Evolutionary conservation across 1,284 basidiomycete genomes (phyloP), one percentile per base, ranked within the genome.

Genomic region (Boletus sp.): DNA sequence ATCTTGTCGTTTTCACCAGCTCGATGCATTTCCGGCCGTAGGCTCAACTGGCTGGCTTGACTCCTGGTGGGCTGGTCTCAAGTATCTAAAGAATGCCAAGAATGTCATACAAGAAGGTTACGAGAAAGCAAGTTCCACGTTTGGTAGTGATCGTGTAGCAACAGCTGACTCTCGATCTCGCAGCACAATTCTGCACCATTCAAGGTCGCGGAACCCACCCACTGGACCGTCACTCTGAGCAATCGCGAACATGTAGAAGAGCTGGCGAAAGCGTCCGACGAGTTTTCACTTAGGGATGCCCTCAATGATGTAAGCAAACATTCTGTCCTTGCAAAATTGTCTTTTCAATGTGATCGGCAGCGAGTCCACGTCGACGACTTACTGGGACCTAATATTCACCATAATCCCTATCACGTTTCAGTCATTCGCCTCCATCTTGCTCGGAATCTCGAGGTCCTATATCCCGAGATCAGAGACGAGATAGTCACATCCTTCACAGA

Each of bases 171-270:
- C 22, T 29, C 19, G 8, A 10, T 17, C n/a, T n/a, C n/a, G n/a
- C n/a, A 41, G 40, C 32, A 29, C 51, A 65, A 62, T 12, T 61
- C 61, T 4, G 49, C 50, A 0, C 55, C 63, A 5, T n/a, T n/a
- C n/a, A n/a, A n/a, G n/a, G n/a, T n/a, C n/a, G n/a, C n/a, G n/a
- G n/a, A n/a, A n/a, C n/a, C 77, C 75, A 50, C 78, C 2, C 58
- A 74, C 0, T 57, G 75, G 76, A 48, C 65, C 0, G 64, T 78
- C n/a, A 37, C 77, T 25, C 48, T 74, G 0, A 68, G 59, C 23
- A 68, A 61, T 4, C 60, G 52, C 0, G 53, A 62, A 17, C 52
- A 68, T 14, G 53, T 74, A 6, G 70, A 75, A 5, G 76, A 78
- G 30, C 35, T 78, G 8, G 58, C 66, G 5, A 69, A 58, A 29